Evolutionary conservation across 2,329 filamentous ascomycete species (phyloP).

Genomic region (Ophiostoma populinum): DNA sequence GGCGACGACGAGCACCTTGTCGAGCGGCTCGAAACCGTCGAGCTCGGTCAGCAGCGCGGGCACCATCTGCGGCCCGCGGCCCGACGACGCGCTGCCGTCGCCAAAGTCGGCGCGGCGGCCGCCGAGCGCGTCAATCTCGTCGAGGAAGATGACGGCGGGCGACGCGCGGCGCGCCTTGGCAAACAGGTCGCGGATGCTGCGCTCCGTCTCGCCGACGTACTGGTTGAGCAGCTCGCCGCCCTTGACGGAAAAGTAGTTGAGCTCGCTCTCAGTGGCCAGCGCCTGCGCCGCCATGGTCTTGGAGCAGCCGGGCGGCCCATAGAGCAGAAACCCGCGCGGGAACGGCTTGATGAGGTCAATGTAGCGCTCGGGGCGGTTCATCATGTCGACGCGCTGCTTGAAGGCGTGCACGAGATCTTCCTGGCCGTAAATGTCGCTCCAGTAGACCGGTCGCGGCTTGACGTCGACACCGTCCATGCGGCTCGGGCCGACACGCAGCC

Average conservation of each 20-base stretch:
- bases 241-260: conserved; percentile 91
- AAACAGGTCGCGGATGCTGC: conserved; percentile 71
- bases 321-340: conserved; percentile 71
- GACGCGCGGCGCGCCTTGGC: conserved; percentile 68
- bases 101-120: conserved; percentile 31
- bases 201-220: conserved; percentile 92
- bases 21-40: conserved; percentile 78
- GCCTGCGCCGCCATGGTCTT: conserved; percentile 89
- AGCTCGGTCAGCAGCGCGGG: conserved; percentile 86
- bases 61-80: conserved; percentile 58
- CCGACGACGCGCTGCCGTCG: conserved; percentile 19
- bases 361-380: conserved; percentile 17
- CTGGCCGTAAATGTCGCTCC: conserved; percentile 79
- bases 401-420: conserved; percentile 51
- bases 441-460: conserved; percentile 70
- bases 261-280: conserved; percentile 72
- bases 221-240: conserved; percentile 87
- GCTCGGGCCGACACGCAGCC: conserved; percentile 56
- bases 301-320: conserved; percentile 84
- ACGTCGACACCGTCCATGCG: conserved; percentile 82
- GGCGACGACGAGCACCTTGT: conserved; percentile 71
- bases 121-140: conserved; percentile 82
- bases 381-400: conserved; percentile 29
- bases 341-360: conserved; percentile 18
- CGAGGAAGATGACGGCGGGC: conserved; percentile 90